Evolutionary conservation across 148 eudicot species (phyloP).

Genomic region (Tetragonia tetragonoides): DNA sequence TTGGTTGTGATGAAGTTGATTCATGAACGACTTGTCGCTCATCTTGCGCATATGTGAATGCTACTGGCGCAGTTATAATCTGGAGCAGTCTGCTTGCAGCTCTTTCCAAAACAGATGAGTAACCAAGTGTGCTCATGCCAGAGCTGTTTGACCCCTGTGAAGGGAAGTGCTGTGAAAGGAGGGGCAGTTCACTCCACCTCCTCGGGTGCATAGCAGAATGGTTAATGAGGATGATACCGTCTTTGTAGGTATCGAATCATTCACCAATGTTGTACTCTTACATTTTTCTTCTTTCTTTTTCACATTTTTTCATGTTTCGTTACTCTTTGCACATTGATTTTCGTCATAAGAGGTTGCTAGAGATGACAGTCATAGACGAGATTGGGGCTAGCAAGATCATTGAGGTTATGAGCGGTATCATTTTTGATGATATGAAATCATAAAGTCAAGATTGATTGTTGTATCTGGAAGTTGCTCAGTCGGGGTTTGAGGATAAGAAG

Average conservation of each 20-base stretch:
- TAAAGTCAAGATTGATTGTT: conserved; percentile 8
- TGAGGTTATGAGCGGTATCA: conserved; percentile 13
- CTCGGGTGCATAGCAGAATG: conserved; percentile 2
- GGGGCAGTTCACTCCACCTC: background rate
- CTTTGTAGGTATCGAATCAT: conserved; percentile 31
- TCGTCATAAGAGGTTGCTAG: conserved; percentile 37
- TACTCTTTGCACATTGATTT: conserved; percentile 33
- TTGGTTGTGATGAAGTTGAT: background rate
- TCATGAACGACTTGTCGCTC: background rate
- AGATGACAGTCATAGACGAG: conserved; percentile 27
- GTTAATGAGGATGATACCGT: conserved; percentile 5
- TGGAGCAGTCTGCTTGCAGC: background rate
- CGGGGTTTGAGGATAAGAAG: background rate
- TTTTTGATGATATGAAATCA: conserved; percentile 14
- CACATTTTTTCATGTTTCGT: conserved; percentile 16
- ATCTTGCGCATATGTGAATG: background rate
- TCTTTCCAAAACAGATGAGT: background rate
- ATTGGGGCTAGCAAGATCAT: conserved; percentile 14
- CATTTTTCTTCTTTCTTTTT: conserved; percentile 15
- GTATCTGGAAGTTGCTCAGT: background rate
- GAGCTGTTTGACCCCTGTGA: conserved; percentile 22
- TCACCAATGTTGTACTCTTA: conserved; percentile 30
- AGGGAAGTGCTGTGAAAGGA: conserved; percentile 3
- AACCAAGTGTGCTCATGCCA: conserved; percentile 16
- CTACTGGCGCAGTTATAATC: background rate